Conservation (phyloP, 805 yeast genomes). For the Kodamaea lidongshanica region DNA sequence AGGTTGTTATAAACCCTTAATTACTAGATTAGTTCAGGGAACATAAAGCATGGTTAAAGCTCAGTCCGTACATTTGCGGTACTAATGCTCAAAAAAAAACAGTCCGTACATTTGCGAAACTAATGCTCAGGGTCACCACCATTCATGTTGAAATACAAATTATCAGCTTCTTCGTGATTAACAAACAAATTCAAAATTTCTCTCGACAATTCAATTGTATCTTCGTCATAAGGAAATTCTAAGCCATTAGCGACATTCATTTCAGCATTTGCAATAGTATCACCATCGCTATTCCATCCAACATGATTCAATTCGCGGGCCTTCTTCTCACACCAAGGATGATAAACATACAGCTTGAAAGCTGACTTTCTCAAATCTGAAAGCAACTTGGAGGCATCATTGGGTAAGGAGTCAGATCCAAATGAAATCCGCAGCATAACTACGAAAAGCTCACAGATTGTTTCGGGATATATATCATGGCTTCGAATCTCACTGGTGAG, state of each 20-base stretch:
- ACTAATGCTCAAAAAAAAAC: constrained; percentile 2
- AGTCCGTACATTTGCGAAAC: constrained; percentile 1
- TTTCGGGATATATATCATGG: constrained; percentile 32
- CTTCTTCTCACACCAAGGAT: constrained; percentile 38
- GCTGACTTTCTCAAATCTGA: constrained; percentile 27
- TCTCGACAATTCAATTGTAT: constrained; percentile 61
- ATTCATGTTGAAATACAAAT: constrained; percentile 62
- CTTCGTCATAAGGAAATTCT: constrained; percentile 56
- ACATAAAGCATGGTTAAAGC: too few species aligned
- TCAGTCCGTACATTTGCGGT: background rate
- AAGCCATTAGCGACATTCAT: constrained; percentile 50
- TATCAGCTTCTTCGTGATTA: constrained; percentile 76
- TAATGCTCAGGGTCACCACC: constrained; percentile 17
- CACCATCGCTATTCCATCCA: constrained; percentile 9
- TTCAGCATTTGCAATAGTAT: constrained; percentile 30
- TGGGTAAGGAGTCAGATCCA: constrained; percentile 37
- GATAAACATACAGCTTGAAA: constrained; percentile 32
- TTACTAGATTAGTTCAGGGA: too few species aligned
- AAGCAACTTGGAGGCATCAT: constrained; percentile 33
- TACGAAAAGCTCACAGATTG: constrained; percentile 43
- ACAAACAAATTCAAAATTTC: constrained; percentile 62
- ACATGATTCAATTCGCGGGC: constrained; percentile 33
- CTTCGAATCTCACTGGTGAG: constrained; percentile 26
- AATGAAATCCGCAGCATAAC: constrained; percentile 49
- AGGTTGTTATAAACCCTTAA: too few species aligned